A percentile compares a stretch with the other conserved stretches of the same genome.
These are phyloP conservation scores for Tilletiopsis washingtonensis DNA, from an alignment of 1,284 basidiomycete species.

Conservation along the genomic window DNA sequence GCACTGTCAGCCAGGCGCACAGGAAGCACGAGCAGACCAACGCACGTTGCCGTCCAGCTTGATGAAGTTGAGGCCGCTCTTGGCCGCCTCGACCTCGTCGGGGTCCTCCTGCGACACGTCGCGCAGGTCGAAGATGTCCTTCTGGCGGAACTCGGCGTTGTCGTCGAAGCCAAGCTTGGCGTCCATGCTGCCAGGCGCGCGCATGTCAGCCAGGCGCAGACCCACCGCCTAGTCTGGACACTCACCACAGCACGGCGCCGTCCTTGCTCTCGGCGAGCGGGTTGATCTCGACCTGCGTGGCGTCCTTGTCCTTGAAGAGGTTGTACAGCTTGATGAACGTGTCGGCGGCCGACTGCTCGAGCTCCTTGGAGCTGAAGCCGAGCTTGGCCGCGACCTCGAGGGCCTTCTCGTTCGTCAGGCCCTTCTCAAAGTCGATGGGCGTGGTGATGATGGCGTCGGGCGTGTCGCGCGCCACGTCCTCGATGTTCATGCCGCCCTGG, in stretches of 20 bases:
- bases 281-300: conserved; percentile 99
- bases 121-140: conserved; percentile 79
- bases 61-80: conserved; percentile 93
- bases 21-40: too few species aligned
- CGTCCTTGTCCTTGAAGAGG: conserved; percentile 98
- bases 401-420: conserved; percentile 67
- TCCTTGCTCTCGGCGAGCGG: conserved; percentile 92
- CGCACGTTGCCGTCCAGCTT: conserved; percentile 96
- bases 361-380: conserved; percentile 69
- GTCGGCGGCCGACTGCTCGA: conserved; percentile 76
- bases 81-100: conserved; percentile 72
- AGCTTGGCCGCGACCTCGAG: conserved; percentile 77
- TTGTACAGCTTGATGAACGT: conserved; percentile 92
- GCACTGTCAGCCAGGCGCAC: too few species aligned
- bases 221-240: conserved; percentile 1
- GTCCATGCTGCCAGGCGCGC: conserved; percentile 97
- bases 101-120: conserved; percentile 93
- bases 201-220: too few species aligned
- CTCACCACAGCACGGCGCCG: conserved; percentile 84
- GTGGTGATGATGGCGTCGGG: conserved; percentile 93
- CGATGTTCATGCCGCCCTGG: conserved; percentile 75
- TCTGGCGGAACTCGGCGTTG: conserved; percentile 95
- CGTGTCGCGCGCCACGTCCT: conserved; percentile 97
- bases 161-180: conserved; percentile 99
- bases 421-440: conserved; percentile 78